Percentiles rank a stretch among this genome's conserved stretches.
Conservation (phyloP, 192 early-diverging fungal species). For the Linnemannia zychae region DNA sequence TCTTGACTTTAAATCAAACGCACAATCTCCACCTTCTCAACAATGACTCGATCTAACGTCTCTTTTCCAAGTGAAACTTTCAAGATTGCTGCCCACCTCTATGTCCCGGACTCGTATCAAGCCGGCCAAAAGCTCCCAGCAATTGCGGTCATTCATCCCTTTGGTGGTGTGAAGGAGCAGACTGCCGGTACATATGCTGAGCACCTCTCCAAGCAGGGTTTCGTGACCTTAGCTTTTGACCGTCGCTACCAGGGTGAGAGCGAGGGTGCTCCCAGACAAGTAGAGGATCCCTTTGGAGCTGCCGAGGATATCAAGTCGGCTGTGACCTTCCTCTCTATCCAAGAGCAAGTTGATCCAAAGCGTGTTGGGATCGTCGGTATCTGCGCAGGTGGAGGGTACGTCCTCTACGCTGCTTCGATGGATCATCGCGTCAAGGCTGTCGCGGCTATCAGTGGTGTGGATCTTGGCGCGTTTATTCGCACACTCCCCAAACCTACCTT, state of each 20-base stretch:
- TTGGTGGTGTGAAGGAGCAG: slow-evolving; percentile 50
- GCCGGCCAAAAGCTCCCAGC: slow-evolving; percentile 33
- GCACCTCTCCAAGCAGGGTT: slow-evolving; percentile 29
- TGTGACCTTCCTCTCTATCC: slow-evolving; percentile 35
- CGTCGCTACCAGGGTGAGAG: slow-evolving; percentile 36
- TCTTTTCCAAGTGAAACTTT: slow-evolving; percentile 22
- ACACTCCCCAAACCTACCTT: slow-evolving; percentile 12
- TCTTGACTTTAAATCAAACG: not conserved
- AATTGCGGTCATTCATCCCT: slow-evolving; percentile 19
- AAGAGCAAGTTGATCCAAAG: slow-evolving; percentile 25
- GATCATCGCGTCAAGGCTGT: slow-evolving; percentile 40
- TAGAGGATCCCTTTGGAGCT: slow-evolving; percentile 29
- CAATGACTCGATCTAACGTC: slow-evolving; percentile 23
- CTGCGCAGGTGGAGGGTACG: slow-evolving; percentile 49
- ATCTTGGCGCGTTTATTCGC: slow-evolving; percentile 25
- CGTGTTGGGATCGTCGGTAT: slow-evolving; percentile 39
- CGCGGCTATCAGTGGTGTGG: slow-evolving; percentile 30
- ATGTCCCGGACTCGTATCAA: slow-evolving; percentile 15
- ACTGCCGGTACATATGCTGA: slow-evolving; percentile 35
- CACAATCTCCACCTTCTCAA: not conserved
- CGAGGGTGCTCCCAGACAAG: slow-evolving; percentile 29
- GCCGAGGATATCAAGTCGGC: slow-evolving; percentile 38
- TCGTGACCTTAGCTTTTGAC: slow-evolving; percentile 40
- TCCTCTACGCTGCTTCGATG: slow-evolving; percentile 19
- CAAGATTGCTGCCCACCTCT: slow-evolving; percentile 31